Percentiles rank a stretch among this genome's conserved stretches.
phyloP scores from a whole-genome alignment of 192 early-diverging fungal species.

The Pilaira anomala region DNA sequence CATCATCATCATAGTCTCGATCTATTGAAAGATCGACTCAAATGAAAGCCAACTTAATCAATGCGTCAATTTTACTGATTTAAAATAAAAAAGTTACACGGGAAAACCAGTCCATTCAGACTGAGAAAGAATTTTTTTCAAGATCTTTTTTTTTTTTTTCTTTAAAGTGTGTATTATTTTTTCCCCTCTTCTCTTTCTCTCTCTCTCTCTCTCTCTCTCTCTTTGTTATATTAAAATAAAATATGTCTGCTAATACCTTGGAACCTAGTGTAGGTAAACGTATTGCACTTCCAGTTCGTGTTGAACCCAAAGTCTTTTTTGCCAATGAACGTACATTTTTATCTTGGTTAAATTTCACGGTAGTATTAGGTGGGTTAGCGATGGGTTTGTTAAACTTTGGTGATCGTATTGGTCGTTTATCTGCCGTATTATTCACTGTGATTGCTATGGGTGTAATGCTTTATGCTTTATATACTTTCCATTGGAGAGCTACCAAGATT shows the following conservation, averaged over 20 bases:
- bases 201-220: background rate
- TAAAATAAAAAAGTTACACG: conserved; percentile 2
- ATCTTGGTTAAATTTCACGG: conserved; percentile 84
- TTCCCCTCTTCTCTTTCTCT: background rate
- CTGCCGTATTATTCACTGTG: conserved; percentile 52
- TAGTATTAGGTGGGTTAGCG: conserved; percentile 72
- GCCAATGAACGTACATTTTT: conserved; percentile 93
- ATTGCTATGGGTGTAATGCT: conserved; percentile 74
- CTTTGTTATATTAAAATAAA: background rate
- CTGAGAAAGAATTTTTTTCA: too few species aligned
- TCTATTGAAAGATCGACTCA: too few species aligned
- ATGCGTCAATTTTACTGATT: too few species aligned
- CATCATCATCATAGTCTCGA: background rate
- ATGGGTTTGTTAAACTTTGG: conserved; percentile 83
- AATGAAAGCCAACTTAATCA: too few species aligned
- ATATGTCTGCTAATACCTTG: conserved; percentile 8
- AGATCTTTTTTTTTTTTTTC: background rate
- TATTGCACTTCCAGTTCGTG: conserved; percentile 69
- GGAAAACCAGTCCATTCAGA: background rate
- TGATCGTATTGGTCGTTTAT: conserved; percentile 56
- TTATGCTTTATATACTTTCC: conserved; percentile 73
- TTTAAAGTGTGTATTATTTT: too few species aligned
- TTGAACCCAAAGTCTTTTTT: conserved; percentile 94
- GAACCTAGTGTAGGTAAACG: conserved; percentile 47
- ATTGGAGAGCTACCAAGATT: conserved; percentile 78